Percentiles rank a stretch among this genome's conserved stretches.
phyloP scores from a whole-genome alignment of 2,329 filamentous ascomycete species.

The Nannizziopsis barbatae region DNA sequence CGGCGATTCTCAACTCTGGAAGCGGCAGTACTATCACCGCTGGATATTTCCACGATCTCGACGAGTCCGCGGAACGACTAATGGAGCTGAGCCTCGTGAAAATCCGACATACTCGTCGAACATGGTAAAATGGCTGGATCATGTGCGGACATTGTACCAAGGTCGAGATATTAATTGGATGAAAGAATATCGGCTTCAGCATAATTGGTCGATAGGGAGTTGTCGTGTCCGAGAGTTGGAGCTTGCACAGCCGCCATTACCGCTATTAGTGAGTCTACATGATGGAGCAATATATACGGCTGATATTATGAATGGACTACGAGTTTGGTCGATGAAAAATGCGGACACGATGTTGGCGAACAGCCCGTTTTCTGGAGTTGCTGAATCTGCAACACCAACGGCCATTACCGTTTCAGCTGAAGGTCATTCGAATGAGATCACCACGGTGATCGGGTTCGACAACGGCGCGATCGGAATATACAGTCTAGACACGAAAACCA shows the following conservation, averaged over 20 bases:
- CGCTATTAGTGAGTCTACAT: constrained; percentile 62
- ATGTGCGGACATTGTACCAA: constrained; percentile 28
- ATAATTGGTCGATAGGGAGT: constrained; percentile 80
- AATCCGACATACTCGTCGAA: constrained; percentile 42
- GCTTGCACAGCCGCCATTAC: constrained; percentile 44
- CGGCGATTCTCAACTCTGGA: constrained; percentile 82
- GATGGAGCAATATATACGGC: constrained; percentile 69
- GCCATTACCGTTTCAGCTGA: constrained; percentile 37
- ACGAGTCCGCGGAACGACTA: constrained; percentile 57
- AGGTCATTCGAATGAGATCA: constrained; percentile 38
- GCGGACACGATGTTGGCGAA: constrained; percentile 50
- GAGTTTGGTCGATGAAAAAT: constrained; percentile 63
- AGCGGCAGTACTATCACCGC: constrained; percentile 70
- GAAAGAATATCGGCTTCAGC: constrained; percentile 70
- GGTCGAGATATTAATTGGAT: constrained; percentile 56
- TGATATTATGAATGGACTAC: constrained; percentile 56
- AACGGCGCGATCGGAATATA: constrained; percentile 64
- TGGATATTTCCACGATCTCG: constrained; percentile 75
- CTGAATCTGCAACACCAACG: constrained; percentile 51
- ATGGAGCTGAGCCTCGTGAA: background rate
- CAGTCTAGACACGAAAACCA: constrained; percentile 41
- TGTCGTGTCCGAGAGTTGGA: constrained; percentile 71
- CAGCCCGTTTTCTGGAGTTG: constrained; percentile 20
- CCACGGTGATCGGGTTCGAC: constrained; percentile 57
- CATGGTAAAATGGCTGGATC: constrained; percentile 51